These are phyloP conservation scores for Candida albicans DNA, from an alignment of 1,139 yeast species.

Conservation along the genomic window DNA sequence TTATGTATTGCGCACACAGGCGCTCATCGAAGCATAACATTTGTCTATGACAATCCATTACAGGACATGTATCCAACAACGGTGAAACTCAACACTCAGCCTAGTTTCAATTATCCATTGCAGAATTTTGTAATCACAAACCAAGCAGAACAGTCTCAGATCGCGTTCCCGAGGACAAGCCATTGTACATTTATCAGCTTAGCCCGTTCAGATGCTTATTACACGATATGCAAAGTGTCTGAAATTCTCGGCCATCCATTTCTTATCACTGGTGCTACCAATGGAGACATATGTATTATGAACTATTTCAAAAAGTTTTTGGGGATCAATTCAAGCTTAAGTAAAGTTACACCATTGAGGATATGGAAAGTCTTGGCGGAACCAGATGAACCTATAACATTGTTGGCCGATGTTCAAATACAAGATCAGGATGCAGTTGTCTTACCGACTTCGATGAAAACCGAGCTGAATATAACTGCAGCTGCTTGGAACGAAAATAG, in stretches of 20 bases:
- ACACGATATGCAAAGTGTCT: slow-evolving; percentile 30
- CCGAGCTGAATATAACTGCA: slow-evolving; percentile 52
- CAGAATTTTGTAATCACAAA: slow-evolving; percentile 27
- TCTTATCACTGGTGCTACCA: slow-evolving; percentile 58
- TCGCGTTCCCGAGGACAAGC: slow-evolving; percentile 32
- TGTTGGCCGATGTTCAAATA: slow-evolving; percentile 28
- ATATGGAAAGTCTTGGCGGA: slow-evolving; percentile 34
- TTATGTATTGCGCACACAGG: slow-evolving; percentile 47
- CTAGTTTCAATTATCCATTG: slow-evolving; percentile 29
- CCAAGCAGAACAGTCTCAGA: slow-evolving; percentile 31
- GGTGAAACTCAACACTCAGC: slow-evolving; percentile 22
- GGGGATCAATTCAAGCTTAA: slow-evolving; percentile 32
- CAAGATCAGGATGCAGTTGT: slow-evolving; percentile 30
- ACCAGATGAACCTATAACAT: slow-evolving; percentile 11
- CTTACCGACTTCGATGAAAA: slow-evolving; percentile 46
- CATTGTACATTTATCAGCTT: slow-evolving; percentile 35
- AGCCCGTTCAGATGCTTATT: slow-evolving; percentile 32
- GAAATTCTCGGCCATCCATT: slow-evolving; percentile 58
- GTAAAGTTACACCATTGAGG: slow-evolving; percentile 32
- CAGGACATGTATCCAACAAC: slow-evolving; percentile 29
- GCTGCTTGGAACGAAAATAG: slow-evolving; percentile 63
- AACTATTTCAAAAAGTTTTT: slow-evolving; percentile 40
- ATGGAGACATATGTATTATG: slow-evolving; percentile 49
- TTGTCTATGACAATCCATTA: slow-evolving; percentile 44
- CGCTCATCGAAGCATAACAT: slow-evolving; percentile 43